Evolutionary conservation across 306 rosid genomes (phyloP), one percentile per base, ranked within the genome.

Genomic region (Macrotyloma uniflorum): DNA sequence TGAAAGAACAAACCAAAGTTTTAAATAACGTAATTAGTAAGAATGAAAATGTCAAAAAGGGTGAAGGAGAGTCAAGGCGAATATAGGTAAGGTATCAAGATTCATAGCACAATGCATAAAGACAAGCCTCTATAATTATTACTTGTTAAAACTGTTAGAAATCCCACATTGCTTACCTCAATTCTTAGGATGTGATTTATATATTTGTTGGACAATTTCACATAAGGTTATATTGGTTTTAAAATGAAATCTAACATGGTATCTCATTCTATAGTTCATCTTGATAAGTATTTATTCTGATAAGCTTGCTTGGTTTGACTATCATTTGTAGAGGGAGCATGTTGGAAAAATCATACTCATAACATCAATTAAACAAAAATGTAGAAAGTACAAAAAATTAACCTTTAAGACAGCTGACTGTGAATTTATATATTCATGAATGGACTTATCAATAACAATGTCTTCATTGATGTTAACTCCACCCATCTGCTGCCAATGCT

Each of bases 401-500:
- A 95, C 99, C 99, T 95, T 93, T 19, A 95, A 82, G 76, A 88
- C 97, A 81, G 96, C 87, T 63, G 98, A 91, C 62, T 82, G 92
- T 84, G 99, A 87, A 87, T 93, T 93, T 85, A 90, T 90, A 80
- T 88, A 70, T 68, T 74, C 85, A 75, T 95, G 99, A 87, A 95
- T 91, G 51, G 97, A 85, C 86, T 93, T 86, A 73, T 93, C 99
- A 47, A 95, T 93, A 62, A 87, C 66, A 83, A 85, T 87, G 83
- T 91, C 98, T 58, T 85, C 91, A 51, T 91, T 83, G 88, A 95
- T 93, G 72, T 79, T 87, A 83, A 90, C 89, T 86, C 99, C 99
- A 67, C 99, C 97, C 97, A 90, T 88, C 91, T 78, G 88, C 84
- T 90, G 90, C 99, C 99, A 96, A 83, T 87, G 96, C 86, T 77